Evolutionary conservation across 176 grass and related monocot species (phyloP).

Genomic region (Poa pratensis): DNA sequence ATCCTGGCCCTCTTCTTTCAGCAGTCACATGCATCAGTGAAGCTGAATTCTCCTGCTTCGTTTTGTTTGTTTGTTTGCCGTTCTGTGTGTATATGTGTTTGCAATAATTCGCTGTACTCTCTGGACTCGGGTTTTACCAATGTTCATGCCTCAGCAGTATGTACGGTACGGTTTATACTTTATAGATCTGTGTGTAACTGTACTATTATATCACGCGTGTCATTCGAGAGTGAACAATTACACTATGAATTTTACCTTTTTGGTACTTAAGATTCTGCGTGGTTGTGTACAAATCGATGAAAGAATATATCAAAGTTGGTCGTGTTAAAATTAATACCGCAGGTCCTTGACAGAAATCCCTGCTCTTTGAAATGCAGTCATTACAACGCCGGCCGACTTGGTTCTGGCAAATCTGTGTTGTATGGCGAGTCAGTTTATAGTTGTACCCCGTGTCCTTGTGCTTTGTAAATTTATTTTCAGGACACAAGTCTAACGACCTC

Average conservation of each 20-base stretch:
- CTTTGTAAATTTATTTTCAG: too few species aligned
- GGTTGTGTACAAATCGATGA: neutral
- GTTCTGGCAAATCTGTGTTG: too few species aligned
- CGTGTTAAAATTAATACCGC: neutral
- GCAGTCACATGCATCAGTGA: too few species aligned
- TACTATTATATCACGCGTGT: neutral
- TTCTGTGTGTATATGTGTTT: neutral
- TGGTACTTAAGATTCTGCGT: neutral
- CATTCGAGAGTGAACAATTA: neutral
- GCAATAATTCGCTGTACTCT: neutral
- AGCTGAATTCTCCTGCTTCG: too few species aligned
- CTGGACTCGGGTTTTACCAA: neutral
- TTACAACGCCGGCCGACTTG: too few species aligned
- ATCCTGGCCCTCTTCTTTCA: neutral
- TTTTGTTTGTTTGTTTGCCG: neutral
- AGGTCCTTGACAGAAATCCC: too few species aligned
- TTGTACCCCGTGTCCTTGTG: too few species aligned
- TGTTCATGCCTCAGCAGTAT: neutral
- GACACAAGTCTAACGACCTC: too few species aligned
- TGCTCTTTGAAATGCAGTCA: too few species aligned
- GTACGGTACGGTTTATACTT: neutral
- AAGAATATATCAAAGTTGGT: neutral
- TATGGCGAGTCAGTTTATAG: too few species aligned
- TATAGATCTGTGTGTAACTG: too few species aligned
- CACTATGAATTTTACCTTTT: neutral